Evolutionary conservation across 805 yeast genomes (phyloP).

Genomic region (Blastobotrys mokoenaii): DNA sequence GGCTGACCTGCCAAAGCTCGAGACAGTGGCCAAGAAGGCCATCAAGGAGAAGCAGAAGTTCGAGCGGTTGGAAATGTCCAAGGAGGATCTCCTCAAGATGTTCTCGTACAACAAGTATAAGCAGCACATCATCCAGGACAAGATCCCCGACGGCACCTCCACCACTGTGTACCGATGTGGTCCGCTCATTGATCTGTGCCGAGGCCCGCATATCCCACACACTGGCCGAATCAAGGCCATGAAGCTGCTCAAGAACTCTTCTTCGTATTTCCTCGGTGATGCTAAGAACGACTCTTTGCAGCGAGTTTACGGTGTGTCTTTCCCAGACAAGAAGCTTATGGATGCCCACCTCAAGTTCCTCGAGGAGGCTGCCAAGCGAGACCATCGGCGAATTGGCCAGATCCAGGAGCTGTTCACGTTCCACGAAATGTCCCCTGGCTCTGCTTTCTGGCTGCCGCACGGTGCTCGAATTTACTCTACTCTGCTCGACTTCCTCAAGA

Average conservation of each 20-base stretch:
- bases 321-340: slow-evolving; percentile 97
- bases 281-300: slow-evolving; percentile 88
- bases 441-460: slow-evolving; percentile 98
- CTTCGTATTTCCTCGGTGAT: slow-evolving; percentile 94
- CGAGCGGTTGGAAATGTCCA: slow-evolving; percentile 85
- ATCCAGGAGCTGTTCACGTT: slow-evolving; percentile 95
- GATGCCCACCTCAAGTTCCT: slow-evolving; percentile 89
- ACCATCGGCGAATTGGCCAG: slow-evolving; percentile 88
- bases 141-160: slow-evolving; percentile 92
- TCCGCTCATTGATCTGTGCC: slow-evolving; percentile 90
- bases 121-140: slow-evolving; percentile 73
- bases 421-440: slow-evolving; percentile 96
- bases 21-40: slow-evolving; percentile 78
- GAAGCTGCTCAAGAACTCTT: slow-evolving; percentile 89
- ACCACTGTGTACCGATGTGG: slow-evolving; percentile 98
- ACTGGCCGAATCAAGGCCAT: slow-evolving; percentile 94
- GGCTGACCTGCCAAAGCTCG: slow-evolving; percentile 75
- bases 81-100: slow-evolving; percentile 87
- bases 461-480: slow-evolving; percentile 96
- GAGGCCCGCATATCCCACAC: slow-evolving; percentile 97
- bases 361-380: slow-evolving; percentile 90
- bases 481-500: slow-evolving; percentile 67
- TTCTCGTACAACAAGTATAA: slow-evolving; percentile 93
- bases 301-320: slow-evolving; percentile 94
- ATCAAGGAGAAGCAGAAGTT: slow-evolving; percentile 93